Evolutionary conservation across 139 green algal genomes (phyloP).

Genomic region (Chlamydomonas sp.): DNA sequence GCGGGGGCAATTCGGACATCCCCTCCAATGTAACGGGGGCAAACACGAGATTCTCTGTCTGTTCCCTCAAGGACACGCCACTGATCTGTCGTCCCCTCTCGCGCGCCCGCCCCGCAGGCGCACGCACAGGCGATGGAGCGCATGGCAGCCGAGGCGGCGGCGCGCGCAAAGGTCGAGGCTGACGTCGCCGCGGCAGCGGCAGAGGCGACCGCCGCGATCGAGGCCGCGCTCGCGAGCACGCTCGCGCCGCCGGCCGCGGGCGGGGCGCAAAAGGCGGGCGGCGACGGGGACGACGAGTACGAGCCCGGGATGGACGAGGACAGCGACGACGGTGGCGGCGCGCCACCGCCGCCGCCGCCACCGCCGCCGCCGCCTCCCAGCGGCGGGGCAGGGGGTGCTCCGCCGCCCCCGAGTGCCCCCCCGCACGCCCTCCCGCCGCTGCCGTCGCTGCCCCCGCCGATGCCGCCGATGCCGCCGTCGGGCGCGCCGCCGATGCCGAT

Average conservation of each 20-base stretch:
- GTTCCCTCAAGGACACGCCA: too few relatives aligned
- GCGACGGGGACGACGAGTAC: constrained; percentile 3
- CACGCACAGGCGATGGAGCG: too few relatives aligned
- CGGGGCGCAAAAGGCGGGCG: too few relatives aligned
- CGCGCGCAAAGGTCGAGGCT: neutral
- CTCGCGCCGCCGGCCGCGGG: too few relatives aligned
- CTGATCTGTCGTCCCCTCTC: too few relatives aligned
- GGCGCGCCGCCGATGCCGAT: too few relatives aligned
- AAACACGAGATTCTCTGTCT: too few relatives aligned
- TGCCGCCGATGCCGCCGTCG: neutral
- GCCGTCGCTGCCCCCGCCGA: neutral
- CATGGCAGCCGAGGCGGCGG: neutral
- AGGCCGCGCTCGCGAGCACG: too few relatives aligned
- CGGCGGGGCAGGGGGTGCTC: neutral
- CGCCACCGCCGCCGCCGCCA: constrained; percentile 3
- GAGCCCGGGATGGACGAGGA: constrained; percentile 11
- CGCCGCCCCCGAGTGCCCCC: neutral
- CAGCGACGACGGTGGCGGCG: neutral
- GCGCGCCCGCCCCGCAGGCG: too few relatives aligned
- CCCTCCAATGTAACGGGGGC: too few relatives aligned
- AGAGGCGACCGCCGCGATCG: too few relatives aligned
- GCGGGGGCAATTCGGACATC: too few relatives aligned
- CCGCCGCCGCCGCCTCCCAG: neutral
- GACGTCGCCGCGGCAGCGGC: neutral
- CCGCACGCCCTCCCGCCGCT: constrained; percentile 2